Base-by-base conservation (phyloP, 1,284 basidiomycete genomes). In the Rhodotorula sp. region DNA sequence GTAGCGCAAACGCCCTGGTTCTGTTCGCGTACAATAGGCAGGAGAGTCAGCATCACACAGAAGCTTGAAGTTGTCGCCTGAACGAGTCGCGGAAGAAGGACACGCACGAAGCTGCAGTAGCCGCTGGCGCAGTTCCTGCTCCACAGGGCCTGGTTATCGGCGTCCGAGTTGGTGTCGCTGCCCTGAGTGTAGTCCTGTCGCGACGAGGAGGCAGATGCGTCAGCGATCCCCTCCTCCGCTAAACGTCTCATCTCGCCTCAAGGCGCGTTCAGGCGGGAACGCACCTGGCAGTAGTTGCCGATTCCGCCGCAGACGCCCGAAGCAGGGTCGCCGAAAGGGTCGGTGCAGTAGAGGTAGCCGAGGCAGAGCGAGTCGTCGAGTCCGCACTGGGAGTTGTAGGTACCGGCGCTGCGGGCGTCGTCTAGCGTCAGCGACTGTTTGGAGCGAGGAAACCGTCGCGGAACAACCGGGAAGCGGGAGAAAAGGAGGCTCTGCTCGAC, bases 201-300 rank as follows among this genome's bases (percentile, higher is more conserved):
- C 9, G 9, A 44, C 3, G 40, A 13, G 16, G 40, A 18, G 16
- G 13, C 3, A 44, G 10, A 44, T 7, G 40, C 40, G 40, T 44
- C 40, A 44, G 40, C 40, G 40, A 7, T 44, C 40, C 15, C 11
- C 11, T 44, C 40, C 40, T 44, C 11, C 40, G 40, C 40, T 44
- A 13, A 13, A 13, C 16, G 40, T 8, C 40, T 44, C 40, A 18
- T 10, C 40, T 44, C 40, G 13, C n/a, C n/a, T n/a, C n/a, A n/a
- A n/a, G n/a, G n/a, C n/a, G n/a, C n/a, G n/a, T n/a, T n/a, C n/a
- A n/a, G n/a, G n/a, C n/a, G n/a, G 4, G 34, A 20, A 5, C 47
- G 31, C 24, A 50, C 50, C 11, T 40, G 53, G 64, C 70, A 72
- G 67, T 55, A 72, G 4, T 62, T 9, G n/a, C 67, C 70, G 40